A percentile compares a stretch with the other conserved stretches of the same genome.
These are phyloP conservation scores for Trypanosoma boissoni DNA, from an alignment of 208 protist species.

Conservation along the genomic window DNA sequence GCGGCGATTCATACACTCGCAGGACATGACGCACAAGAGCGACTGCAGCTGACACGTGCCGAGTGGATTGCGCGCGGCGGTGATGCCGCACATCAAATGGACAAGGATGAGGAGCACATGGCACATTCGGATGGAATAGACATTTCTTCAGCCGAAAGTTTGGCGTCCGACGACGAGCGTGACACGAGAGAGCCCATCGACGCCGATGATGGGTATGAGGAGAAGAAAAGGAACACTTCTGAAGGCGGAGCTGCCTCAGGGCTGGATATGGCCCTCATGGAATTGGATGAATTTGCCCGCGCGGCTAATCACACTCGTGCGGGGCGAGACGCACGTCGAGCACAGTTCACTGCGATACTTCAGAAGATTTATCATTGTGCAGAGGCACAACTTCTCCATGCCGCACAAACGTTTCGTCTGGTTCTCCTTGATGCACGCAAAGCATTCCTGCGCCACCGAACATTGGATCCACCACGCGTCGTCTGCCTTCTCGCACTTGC, in stretches of 20 bases:
- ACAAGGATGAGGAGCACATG: constrained; percentile 22
- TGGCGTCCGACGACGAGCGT: neutral
- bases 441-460: constrained; percentile 43
- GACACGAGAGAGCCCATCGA: neutral
- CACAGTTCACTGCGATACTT: constrained; percentile 37
- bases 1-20: constrained; percentile 38
- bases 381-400: constrained; percentile 40
- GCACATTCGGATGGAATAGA: constrained; percentile 26
- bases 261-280: constrained; percentile 15
- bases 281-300: constrained; percentile 8
- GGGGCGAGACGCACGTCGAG: constrained; percentile 7
- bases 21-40: constrained; percentile 31
- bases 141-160: constrained; percentile 24
- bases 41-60: constrained; percentile 48
- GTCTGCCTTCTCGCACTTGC: constrained; percentile 64
- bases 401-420: constrained; percentile 65
- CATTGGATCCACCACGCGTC: constrained; percentile 33
- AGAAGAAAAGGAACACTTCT: constrained; percentile 29
- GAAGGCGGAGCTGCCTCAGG: constrained; percentile 1
- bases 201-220: constrained; percentile 22
- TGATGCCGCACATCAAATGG: constrained; percentile 69
- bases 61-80: constrained; percentile 80
- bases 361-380: constrained; percentile 53
- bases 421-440: constrained; percentile 76
- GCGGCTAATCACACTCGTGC: constrained; percentile 5